Evolutionary conservation across 139 green algal genomes (phyloP).

Genomic region (Chlorella sp.): DNA sequence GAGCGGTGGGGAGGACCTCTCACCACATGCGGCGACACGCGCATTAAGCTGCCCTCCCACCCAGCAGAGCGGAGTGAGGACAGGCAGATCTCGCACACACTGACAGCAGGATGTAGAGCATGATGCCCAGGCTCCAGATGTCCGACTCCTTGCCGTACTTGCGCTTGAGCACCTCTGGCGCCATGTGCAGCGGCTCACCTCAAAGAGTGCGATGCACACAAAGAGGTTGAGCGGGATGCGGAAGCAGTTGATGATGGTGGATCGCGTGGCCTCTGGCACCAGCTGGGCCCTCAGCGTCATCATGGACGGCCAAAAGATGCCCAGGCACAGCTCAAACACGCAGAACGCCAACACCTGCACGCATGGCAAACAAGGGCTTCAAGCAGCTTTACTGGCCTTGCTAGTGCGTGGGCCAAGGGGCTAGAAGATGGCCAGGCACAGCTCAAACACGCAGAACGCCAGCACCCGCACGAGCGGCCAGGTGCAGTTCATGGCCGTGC

Average conservation of each 20-base stretch:
- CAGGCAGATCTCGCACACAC: not conserved
- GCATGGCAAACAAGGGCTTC: too few relatives aligned
- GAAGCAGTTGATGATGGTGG: slow-evolving; percentile 77
- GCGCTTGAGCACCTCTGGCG: not conserved
- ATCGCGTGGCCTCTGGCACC: slow-evolving; percentile 85
- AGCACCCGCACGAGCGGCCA: slow-evolving; percentile 85
- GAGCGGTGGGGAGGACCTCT: not conserved
- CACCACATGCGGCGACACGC: not conserved
- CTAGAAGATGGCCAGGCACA: slow-evolving; percentile 89
- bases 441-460: slow-evolving; percentile 89
- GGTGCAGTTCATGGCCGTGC: too few relatives aligned
- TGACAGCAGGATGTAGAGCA: not conserved
- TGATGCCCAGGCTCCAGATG: not conserved
- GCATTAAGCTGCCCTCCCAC: not conserved
- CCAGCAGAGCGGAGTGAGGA: not conserved
- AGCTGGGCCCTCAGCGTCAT: slow-evolving; percentile 86
- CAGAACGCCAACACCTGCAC: slow-evolving; percentile 86
- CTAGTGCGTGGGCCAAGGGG: too few relatives aligned
- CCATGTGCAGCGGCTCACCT: not conserved
- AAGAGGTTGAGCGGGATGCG: not conserved
- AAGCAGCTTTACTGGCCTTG: too few relatives aligned
- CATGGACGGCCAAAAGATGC: slow-evolving; percentile 95
- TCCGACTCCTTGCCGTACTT: not conserved
- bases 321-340: slow-evolving; percentile 79
- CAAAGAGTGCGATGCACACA: not conserved